Base-by-base conservation (phyloP, 2,329 filamentous ascomycete genomes). In the Colletotrichum costaricense region DNA sequence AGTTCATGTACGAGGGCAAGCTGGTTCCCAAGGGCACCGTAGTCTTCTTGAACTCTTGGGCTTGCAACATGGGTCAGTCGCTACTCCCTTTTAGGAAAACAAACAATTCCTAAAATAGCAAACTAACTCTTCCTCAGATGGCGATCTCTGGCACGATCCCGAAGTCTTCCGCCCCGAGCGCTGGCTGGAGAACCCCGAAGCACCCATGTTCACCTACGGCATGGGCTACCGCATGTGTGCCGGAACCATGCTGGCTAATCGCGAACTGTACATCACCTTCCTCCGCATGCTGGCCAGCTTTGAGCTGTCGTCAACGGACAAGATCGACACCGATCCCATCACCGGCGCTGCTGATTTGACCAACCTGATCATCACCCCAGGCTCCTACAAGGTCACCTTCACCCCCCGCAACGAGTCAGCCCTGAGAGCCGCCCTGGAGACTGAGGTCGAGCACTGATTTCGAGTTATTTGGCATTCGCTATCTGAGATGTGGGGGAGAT, bases 111-210 rank as follows among this genome's bases (percentile, higher is more conserved):
- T 46, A 4, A 49, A 49, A 4, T 2, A 2, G 2, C 4, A 14
- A 38, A 26, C 33, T 59, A 14, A 46, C 54, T 19, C 8, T 4
- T 14, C 14, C 8, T 6, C 56, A 82, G 91, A 93, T 76, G 84
- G 86, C 12, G 82, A 84, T 0, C 89, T 93, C 77, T 93, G 93
- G 83, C 91, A 92, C 76, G 84, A 90, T 4, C 90, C 91, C 0
- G 89, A 92, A 65, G 85, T 88, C 16, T 93, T 92, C 77, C 81
- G 91, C 8, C 82, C 85, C 14, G 85, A 81, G 68, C 79, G 81
- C n/a, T 89, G 75, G 82, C 78, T 83, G 81, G 86, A 76, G 19
- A 76, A 77, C 33, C 77, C 78, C 3, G 76, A 80, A 4, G 86
- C 85, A 4, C 87, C 86, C 0, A 87, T 89, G 74, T 89, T 87